Percentiles rank a stretch among this genome's conserved stretches.
phyloP scores from a whole-genome alignment of 2,329 filamentous ascomycete genomes.

The Talaromyces sp. region DNA sequence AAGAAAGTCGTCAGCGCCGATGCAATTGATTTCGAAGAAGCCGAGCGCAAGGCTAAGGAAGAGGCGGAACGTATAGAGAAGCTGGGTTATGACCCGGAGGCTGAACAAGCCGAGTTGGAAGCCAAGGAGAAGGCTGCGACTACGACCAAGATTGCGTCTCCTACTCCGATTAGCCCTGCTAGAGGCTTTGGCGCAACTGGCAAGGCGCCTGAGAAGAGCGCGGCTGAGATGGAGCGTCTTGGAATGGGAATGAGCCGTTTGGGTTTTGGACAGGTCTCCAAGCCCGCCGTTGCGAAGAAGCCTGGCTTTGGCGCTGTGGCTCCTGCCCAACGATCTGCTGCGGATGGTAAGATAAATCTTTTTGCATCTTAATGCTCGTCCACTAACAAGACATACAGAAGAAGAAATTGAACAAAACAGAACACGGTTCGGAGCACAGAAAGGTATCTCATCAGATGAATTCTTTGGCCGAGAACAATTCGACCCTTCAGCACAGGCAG shows the following conservation, averaged over 20 bases:
- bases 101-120: conserved; percentile 60
- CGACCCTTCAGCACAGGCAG: conserved; percentile 74
- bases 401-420: conserved; percentile 82
- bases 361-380: not conserved
- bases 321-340: conserved; percentile 63
- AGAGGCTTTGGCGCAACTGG: conserved; percentile 62
- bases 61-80: conserved; percentile 95
- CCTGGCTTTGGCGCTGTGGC: conserved; percentile 86
- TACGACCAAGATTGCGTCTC: conserved; percentile 65
- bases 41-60: conserved; percentile 94
- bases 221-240: conserved; percentile 79
- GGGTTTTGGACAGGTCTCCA: conserved; percentile 82
- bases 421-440: conserved; percentile 85
- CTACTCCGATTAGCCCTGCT: conserved; percentile 71
- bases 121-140: conserved; percentile 49
- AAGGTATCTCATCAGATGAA: conserved; percentile 96
- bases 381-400: conserved; percentile 41
- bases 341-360: conserved; percentile 58
- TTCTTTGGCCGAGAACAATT: conserved; percentile 92
- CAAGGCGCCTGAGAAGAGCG: conserved; percentile 53
- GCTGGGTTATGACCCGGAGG: conserved; percentile 91
- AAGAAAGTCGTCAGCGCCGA: conserved; percentile 80
- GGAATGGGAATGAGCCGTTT: conserved; percentile 85
- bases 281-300: conserved; percentile 66
- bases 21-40: conserved; percentile 92